Evolutionary conservation across 139 green algal species (phyloP).

Genomic region (Dunaliella primolecta): DNA sequence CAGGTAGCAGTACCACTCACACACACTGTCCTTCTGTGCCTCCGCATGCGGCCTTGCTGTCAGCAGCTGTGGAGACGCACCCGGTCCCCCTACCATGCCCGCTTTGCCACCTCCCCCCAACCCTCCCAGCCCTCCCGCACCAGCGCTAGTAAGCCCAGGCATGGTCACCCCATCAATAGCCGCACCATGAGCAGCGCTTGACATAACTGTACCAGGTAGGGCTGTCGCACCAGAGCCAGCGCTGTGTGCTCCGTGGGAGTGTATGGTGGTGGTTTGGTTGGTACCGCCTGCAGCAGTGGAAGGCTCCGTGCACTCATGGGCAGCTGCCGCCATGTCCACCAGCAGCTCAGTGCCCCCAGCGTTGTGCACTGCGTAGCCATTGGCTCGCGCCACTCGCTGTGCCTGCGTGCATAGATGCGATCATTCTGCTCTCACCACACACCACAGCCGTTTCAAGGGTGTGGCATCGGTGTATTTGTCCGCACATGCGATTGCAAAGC

Average conservation of each 20-base stretch:
- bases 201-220: not conserved
- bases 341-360: conserved; percentile 72
- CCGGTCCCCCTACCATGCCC: too few species aligned
- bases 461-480: too few species aligned
- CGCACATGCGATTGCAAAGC: too few species aligned
- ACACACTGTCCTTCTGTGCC: not conserved
- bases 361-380: conserved; percentile 64
- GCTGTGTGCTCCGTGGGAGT: too few species aligned
- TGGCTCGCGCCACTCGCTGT: conserved; percentile 42
- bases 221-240: not conserved
- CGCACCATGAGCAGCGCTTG: not conserved
- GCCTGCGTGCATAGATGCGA: too few species aligned
- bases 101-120: not conserved
- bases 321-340: conserved; percentile 76
- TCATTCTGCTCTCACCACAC: too few species aligned
- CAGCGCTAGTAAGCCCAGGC: not conserved
- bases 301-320: conserved; percentile 55
- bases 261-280: too few species aligned
- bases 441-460: too few species aligned
- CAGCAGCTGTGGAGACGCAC: not conserved
- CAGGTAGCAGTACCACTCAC: not conserved
- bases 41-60: not conserved
- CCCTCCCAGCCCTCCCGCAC: not conserved
- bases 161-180: not conserved
- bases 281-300: too few species aligned